Percentiles rank a stretch among this genome's conserved stretches.
Evolutionary conservation across 805 yeast species (phyloP).

Genomic region (Candida parachauliodes): DNA sequence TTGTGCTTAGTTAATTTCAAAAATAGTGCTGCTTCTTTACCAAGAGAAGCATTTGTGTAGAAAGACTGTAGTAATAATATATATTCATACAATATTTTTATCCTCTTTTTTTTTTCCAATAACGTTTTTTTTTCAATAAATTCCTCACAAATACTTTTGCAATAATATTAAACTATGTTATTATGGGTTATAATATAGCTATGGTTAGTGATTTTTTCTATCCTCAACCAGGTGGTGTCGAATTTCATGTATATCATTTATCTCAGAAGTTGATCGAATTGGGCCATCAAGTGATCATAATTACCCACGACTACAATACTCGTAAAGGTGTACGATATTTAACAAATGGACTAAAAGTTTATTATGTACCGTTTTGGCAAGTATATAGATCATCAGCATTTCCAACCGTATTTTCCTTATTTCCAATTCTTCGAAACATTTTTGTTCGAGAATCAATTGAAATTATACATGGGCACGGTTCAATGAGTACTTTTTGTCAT

Average conservation of each 20-base stretch:
- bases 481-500: conserved; percentile 79
- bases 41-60: conserved; percentile 35
- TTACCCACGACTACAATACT: conserved; percentile 85
- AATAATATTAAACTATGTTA: too few relatives aligned
- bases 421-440: conserved; percentile 82
- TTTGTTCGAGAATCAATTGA: conserved; percentile 81
- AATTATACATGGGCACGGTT: conserved; percentile 94
- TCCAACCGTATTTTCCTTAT: conserved; percentile 85
- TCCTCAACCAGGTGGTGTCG: conserved; percentile 99
- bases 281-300: conserved; percentile 82
- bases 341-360: conserved; percentile 89
- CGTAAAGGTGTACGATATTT: conserved; percentile 78
- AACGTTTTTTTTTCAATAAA: too few relatives aligned
- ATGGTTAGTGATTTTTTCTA: conserved; percentile 97
- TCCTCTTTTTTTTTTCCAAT: neutral
- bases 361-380: conserved; percentile 79
- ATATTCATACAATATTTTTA: neutral
- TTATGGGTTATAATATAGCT: conserved; percentile 33
- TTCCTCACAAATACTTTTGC: too few relatives aligned
- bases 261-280: conserved; percentile 74
- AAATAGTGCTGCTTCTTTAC: conserved; percentile 53
- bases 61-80: neutral
- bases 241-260: conserved; percentile 87
- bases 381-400: conserved; percentile 80
- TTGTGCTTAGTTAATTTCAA: conserved; percentile 68